Evolutionary conservation across 768 basidiomycete genomes (phyloP).

Genomic region (Polyporus arcularius): DNA sequence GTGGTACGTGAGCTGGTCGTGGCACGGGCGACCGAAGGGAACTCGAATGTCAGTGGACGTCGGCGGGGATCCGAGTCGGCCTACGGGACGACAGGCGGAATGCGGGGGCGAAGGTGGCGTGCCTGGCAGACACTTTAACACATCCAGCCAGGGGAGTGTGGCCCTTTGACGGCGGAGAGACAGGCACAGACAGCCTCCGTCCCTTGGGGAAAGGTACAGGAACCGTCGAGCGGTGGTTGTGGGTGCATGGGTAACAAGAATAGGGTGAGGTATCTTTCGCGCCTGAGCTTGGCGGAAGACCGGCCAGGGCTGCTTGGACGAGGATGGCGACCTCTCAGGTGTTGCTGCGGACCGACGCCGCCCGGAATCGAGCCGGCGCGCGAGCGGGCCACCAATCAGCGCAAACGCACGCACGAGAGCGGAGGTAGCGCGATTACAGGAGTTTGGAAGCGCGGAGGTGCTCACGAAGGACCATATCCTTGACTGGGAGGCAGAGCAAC

Average conservation of each 20-base stretch:
- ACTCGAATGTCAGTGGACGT: neutral
- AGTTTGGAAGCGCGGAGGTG: constrained; percentile 75
- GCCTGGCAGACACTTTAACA: neutral
- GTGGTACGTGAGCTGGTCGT: neutral
- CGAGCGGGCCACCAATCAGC: too few species aligned
- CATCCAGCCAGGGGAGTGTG: neutral
- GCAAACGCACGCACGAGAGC: too few species aligned
- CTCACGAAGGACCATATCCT: constrained; percentile 81
- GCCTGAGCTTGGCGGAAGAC: neutral
- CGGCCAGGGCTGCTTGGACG: neutral
- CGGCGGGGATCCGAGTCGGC: neutral
- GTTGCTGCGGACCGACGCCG: neutral
- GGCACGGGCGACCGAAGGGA: neutral
- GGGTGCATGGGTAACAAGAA: constrained; percentile 3
- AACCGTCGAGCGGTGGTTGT: neutral
- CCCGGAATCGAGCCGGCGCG: neutral
- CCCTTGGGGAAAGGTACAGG: neutral
- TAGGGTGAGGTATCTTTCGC: neutral
- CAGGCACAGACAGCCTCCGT: neutral
- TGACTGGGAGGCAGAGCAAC: constrained; percentile 42
- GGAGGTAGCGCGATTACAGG: constrained; percentile 39
- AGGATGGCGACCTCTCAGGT: neutral
- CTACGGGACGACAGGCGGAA: neutral
- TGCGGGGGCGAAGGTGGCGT: neutral
- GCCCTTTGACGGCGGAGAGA: neutral